These are phyloP conservation scores for Diaporthe ampelina DNA, from an alignment of 2,329 filamentous ascomycete species.

Conservation along the genomic window DNA sequence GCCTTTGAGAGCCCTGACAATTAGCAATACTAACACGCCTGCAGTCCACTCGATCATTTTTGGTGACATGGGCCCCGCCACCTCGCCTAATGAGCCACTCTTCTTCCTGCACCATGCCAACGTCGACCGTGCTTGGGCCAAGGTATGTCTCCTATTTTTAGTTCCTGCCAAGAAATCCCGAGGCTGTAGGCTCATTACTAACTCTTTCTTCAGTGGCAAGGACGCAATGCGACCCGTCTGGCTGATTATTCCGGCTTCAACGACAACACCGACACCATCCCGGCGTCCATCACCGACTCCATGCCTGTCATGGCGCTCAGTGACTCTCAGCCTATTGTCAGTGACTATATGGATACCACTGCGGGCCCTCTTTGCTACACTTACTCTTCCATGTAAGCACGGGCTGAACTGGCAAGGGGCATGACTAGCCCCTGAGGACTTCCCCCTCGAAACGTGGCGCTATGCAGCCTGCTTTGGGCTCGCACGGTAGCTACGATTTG, in stretches of 20 bases:
- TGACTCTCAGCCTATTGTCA: not conserved
- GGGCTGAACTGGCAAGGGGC: not conserved
- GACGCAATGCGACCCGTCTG: not conserved
- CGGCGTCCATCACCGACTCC: not conserved
- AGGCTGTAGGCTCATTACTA: not conserved
- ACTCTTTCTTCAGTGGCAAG: not conserved
- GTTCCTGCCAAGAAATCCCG: not conserved
- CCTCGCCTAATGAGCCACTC: not conserved
- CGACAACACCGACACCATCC: not conserved
- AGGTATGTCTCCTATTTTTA: not conserved
- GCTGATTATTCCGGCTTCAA: not conserved
- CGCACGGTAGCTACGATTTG: not conserved
- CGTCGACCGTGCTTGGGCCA: conserved; percentile 14
- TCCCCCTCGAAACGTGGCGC: not conserved
- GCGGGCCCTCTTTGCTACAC: not conserved
- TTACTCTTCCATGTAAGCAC: not conserved
- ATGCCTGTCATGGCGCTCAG: not conserved
- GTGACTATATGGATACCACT: not conserved
- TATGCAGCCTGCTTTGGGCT: not conserved
- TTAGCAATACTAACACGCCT: not conserved
- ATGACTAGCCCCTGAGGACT: not conserved
- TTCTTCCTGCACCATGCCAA: conserved; percentile 17
- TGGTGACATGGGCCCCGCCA: conserved; percentile 1
- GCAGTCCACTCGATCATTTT: not conserved
- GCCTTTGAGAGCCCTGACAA: not conserved